Base-by-base conservation (phyloP, 495 filamentous ascomycete genomes). In the Annulohypoxylon maeteangense region DNA sequence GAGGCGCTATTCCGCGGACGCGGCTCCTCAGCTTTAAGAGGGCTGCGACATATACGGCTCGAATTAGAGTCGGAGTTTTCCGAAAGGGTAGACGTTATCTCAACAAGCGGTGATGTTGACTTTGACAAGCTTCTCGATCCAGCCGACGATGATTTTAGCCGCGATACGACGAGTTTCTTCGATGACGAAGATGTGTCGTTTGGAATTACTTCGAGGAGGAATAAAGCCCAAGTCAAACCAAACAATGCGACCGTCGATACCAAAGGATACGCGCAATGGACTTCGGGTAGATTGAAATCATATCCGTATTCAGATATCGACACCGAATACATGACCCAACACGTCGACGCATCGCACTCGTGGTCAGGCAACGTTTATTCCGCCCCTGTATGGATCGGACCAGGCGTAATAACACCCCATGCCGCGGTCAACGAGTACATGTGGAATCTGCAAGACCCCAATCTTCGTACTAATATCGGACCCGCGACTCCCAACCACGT, bases 401-500 rank as follows among this genome's bases (percentile, higher is more conserved):
- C 74, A 18, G 73, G 75, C 36, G 22, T 51, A 23, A 66, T 68
- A 3, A 65, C 69, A 6, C 67, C 67, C 1, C 63, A 76, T 51
- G 59, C 67, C 11, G 80, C 80, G 6, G 75, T 80, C 50, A 76
- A 74, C 38, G 78, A 76, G 32, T 85, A 85, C 69, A 78, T 78
- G 72, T 75, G 70, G 42, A 76, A 80, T 62, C 57, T 81, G 20
- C 72, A 74, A 25, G 27, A 78, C n/a, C 29, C 67, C 0, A 36
- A 47, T 3, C 54, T 83, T 3, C 71, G 71, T n/a, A 23, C 62
- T 29, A 51, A 73, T 31, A 51, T 78, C 12, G 73, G 71, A 7
- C 82, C 82, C 3, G 81, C 79, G 7, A 76, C 76, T 10, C 81
- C 82, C 2, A 74, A 65, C 50, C 81, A 85, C 34, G 71, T 82